Evolutionary conservation across 257 asterid genomes (phyloP).

Genomic region (Solanum chiquidenum): DNA sequence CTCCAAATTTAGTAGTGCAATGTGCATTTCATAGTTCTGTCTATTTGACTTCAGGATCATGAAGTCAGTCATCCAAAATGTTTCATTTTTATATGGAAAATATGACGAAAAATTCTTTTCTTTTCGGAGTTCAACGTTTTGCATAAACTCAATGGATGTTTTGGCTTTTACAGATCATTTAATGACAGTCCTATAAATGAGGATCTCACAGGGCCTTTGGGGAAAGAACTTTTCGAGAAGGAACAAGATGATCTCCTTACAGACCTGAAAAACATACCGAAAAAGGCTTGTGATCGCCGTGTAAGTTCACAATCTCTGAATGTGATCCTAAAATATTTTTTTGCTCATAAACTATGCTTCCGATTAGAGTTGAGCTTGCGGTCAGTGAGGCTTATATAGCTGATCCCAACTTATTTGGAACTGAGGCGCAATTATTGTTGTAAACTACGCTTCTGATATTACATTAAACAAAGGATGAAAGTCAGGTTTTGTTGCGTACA

Average conservation of each 20-base stretch:
- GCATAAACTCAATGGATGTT: background rate
- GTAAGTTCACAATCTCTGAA: constrained; percentile 28
- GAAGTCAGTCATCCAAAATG: background rate
- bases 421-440: background rate
- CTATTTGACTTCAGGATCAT: background rate
- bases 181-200: constrained; percentile 78
- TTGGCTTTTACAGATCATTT: constrained; percentile 45
- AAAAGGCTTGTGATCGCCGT: constrained; percentile 93
- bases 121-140: background rate
- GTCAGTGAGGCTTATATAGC: background rate
- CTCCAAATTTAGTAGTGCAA: background rate
- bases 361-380: background rate
- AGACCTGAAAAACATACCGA: constrained; percentile 78
- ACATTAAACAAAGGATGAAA: background rate
- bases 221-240: constrained; percentile 78
- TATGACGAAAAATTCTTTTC: background rate
- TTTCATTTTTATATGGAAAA: background rate
- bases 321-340: background rate
- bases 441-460: background rate
- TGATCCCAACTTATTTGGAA: background rate
- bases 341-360: background rate
- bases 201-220: constrained; percentile 64
- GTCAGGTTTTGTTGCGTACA: constrained; percentile 9
- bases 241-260: constrained; percentile 84
- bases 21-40: background rate